Evolutionary conservation across 306 rosid genomes (phyloP), one percentile per base, ranked within the genome.

Genomic region (Prunus fruticosa): DNA sequence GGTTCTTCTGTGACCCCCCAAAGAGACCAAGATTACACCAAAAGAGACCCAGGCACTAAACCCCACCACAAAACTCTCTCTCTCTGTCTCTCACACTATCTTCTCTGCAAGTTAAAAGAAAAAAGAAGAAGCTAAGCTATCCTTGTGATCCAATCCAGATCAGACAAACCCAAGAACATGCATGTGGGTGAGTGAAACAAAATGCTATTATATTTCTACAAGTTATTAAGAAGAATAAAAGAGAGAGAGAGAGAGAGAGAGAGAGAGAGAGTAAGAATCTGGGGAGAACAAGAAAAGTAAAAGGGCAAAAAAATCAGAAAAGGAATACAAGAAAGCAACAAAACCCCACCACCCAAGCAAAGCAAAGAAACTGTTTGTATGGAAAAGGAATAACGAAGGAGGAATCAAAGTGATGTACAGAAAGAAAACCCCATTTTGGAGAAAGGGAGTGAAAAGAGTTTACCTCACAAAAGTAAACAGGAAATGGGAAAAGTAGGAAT

Each of bases 111-210:
- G 89, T 84, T 75, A 80, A 78, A 38, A 88, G 86, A 82, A 84
- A 73, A 84, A 49, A 49, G 11, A 90, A 87, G 85, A 78, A 84
- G 89, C 43, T 38, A 89, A 86, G 74, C 85, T 87, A 91, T 82
- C 89, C 87, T 85, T 86, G 86, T 82, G 97, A 92, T 92, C 96
- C 96, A 92, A 95, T 90, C 97, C 96, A 89, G 96, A 95, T 95
- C 96, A 94, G 97, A 91, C 94, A 90, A 86, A 87, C 84, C 84
- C 76, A 80, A 82, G 86, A 90, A 84, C 91, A 86, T 82, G 97
- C 96, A 91, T 85, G 96, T 87, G 93, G 85, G 75, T 67, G 85
- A 71, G 84, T 78, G 84, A 86, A 86, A 81, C 81, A 80, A 63
- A 83, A 83, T 82, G 80, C 51, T 34, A 81, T 61, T 73, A 80